A percentile compares a stretch with the other conserved stretches of the same genome.
These are phyloP conservation scores for Cytospora chrysosperma DNA, from an alignment of 2,329 filamentous ascomycete genomes.

Conservation along the genomic window DNA sequence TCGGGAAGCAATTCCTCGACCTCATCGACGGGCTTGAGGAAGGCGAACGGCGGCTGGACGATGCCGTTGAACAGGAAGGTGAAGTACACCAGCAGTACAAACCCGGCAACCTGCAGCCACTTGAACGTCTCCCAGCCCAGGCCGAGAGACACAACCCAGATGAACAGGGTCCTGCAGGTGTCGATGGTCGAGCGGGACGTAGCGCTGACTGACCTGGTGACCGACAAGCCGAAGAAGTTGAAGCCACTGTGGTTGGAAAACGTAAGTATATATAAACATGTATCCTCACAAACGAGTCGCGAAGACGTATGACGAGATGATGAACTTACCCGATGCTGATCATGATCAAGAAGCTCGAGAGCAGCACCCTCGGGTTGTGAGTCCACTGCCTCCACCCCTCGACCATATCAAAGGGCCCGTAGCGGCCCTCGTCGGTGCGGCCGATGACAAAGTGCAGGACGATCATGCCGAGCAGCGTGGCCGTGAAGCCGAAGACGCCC, in stretches of 20 bases:
- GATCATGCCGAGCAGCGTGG: conserved; percentile 77
- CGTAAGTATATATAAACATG: conserved; percentile 19
- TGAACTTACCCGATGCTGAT: conserved; percentile 83
- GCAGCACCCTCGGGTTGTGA: conserved; percentile 65
- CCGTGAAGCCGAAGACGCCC: conserved; percentile 81
- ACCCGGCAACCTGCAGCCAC: conserved; percentile 89
- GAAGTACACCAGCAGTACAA: conserved; percentile 87
- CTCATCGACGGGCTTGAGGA: conserved; percentile 55
- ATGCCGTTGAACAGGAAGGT: conserved; percentile 97
- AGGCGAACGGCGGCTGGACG: conserved; percentile 75
- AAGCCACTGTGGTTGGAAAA: conserved; percentile 67
- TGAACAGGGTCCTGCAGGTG: conserved; percentile 95
- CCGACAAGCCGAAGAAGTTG: conserved; percentile 97
- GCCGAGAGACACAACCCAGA: conserved; percentile 92
- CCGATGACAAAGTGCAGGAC: conserved; percentile 78
- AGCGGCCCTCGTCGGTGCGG: conserved; percentile 66
- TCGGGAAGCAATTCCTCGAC: conserved; percentile 72
- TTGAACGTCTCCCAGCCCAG: conserved; percentile 98
- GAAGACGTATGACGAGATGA: conserved; percentile 15
- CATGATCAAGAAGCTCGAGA: conserved; percentile 90
- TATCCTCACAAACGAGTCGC: neutral
- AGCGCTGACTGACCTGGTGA: conserved; percentile 85
- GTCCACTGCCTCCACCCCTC: conserved; percentile 84
- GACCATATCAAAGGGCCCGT: conserved; percentile 86
- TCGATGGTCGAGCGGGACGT: conserved; percentile 96